phyloP scores from a whole-genome alignment of 2,329 filamentous ascomycete species.

The Xylariaceae sp. region DNA sequence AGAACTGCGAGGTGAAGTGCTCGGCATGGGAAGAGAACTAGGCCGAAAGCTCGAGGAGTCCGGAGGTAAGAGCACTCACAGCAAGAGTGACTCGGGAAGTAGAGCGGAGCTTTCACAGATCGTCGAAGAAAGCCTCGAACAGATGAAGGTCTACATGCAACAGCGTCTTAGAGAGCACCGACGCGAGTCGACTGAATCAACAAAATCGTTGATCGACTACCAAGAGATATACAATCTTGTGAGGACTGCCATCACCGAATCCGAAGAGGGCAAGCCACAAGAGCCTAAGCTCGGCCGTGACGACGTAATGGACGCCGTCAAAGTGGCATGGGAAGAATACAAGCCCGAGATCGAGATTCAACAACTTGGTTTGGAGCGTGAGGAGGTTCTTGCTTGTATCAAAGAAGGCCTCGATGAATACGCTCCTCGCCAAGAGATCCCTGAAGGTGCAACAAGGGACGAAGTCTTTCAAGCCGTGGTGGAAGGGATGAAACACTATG shows the following conservation, averaged over 20 bases:
- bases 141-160: conserved; percentile 82
- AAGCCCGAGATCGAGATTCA: conserved; percentile 91
- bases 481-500: conserved; percentile 79
- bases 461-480: conserved; percentile 82
- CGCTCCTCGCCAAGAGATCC: conserved; percentile 48
- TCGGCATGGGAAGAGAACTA: conserved; percentile 91
- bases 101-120: conserved; percentile 72
- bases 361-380: conserved; percentile 83
- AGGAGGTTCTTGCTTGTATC: conserved; percentile 83
- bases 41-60: conserved; percentile 79
- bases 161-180: conserved; percentile 72
- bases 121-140: conserved; percentile 73
- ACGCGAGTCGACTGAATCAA: conserved; percentile 62
- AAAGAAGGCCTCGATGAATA: conserved; percentile 82
- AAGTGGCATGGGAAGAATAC: conserved; percentile 89
- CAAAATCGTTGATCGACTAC: conserved; percentile 64
- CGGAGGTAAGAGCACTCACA: conserved; percentile 38
- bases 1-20: conserved; percentile 84
- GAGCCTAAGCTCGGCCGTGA: conserved; percentile 63
- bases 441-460: conserved; percentile 67
- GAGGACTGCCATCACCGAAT: conserved; percentile 67
- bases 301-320: conserved; percentile 80
- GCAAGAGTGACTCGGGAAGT: conserved; percentile 48
- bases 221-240: conserved; percentile 84
- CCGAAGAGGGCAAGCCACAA: conserved; percentile 46